Base-by-base conservation (phyloP, 2,329 filamentous ascomycete genomes). In the Fusarium sp. region DNA sequence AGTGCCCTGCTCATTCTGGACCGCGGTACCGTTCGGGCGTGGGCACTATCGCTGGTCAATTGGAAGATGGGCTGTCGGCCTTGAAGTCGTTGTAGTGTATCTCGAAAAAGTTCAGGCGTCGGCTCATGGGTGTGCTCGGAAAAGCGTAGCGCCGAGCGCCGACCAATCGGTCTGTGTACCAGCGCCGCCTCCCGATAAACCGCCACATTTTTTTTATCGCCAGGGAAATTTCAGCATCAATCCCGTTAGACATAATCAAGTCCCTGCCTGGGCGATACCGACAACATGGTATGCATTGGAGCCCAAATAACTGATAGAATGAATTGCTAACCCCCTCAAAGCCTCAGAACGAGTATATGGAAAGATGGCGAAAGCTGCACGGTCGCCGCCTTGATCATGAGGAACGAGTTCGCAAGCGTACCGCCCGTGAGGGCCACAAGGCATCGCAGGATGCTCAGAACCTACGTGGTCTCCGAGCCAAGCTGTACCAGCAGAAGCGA, bases 361-460 rank as follows among this genome's bases (percentile, higher is more conserved):
- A 96, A 81, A 87, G 92, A 81, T 94, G 89, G 85, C 85, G 87
- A 75, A 80, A 82, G 73, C 77, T 81, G 61, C 80, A 83, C 70
- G 85, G 89, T 63, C 88, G 80, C 67, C 79, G 84, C 60, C 83
- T 88, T 66, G 93, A 97, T 79, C 88, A 95, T 80, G 94, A 98
- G 77, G 96, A 99, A 84, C 91, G 94, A 72, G 84, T 85, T 63
- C 92, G 96, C 76, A 99, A 99, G 87, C 89, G 91, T 75, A 84
- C 89, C 68, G 96, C 96, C 64, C 91, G 96, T 83, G 93, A 97
- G 84, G 91, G 89, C 63, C 95, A 99, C 86, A 91, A 94, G 82
- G 89, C 89, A 58, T 96, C 92, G 50, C 88, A 96, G 78, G 91
- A 97, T 83, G 94, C 96, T 24, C 95, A 98, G 85, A 97, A 96